Evolutionary conservation across 2,329 filamentous ascomycete species (phyloP).

Genomic region (Ascochyta fabae): DNA sequence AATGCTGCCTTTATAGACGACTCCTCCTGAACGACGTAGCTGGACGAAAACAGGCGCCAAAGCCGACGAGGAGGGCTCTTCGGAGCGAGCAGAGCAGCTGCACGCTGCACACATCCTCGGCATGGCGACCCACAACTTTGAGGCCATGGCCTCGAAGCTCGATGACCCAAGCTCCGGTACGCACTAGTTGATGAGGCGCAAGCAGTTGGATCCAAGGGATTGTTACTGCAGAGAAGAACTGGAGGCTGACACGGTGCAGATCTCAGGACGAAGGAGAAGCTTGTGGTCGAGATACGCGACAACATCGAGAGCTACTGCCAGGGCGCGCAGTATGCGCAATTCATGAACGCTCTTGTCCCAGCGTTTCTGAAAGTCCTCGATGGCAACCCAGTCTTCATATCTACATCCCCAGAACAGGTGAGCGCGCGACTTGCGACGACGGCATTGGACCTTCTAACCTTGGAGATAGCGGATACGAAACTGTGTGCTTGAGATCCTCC

Average conservation of each 20-base stretch:
- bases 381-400: slow-evolving; percentile 88
- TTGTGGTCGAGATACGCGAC: slow-evolving; percentile 87
- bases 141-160: slow-evolving; percentile 56
- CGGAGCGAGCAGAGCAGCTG: slow-evolving; percentile 29
- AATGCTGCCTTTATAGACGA: slow-evolving; percentile 34
- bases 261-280: slow-evolving; percentile 78
- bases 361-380: slow-evolving; percentile 85
- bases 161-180: slow-evolving; percentile 51
- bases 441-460: slow-evolving; percentile 18
- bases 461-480: slow-evolving; percentile 76
- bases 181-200: background rate
- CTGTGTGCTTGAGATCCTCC: slow-evolving; percentile 91
- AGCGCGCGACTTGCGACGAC: slow-evolving; percentile 35
- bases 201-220: slow-evolving; percentile 1
- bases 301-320: slow-evolving; percentile 87
- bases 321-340: slow-evolving; percentile 76
- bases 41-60: slow-evolving; percentile 18
- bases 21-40: slow-evolving; percentile 19
- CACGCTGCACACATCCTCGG: slow-evolving; percentile 31
- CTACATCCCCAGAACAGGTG: slow-evolving; percentile 87
- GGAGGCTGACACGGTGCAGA: slow-evolving; percentile 62
- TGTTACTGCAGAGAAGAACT: background rate
- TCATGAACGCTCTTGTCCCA: slow-evolving; percentile 87
- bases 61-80: slow-evolving; percentile 13
- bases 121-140: slow-evolving; percentile 53